Conservation (phyloP, 257 asterid species). For the Salvia splendens region DNA sequence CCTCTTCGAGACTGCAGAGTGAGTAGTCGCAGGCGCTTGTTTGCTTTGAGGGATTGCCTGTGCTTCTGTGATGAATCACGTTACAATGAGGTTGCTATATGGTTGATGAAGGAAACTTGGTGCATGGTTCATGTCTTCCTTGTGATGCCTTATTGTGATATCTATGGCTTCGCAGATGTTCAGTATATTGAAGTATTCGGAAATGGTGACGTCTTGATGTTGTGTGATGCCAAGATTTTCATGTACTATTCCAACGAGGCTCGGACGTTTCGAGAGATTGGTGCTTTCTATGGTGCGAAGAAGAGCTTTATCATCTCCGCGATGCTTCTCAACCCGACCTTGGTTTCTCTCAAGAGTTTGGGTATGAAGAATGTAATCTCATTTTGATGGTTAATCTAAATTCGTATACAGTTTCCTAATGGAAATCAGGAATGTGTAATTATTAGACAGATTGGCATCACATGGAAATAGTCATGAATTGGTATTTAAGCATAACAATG, state of each 20-base stretch:
- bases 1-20: not conserved
- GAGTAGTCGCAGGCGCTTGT: constrained; percentile 11
- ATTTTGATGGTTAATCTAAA: no score
- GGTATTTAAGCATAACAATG: no score
- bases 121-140: no score
- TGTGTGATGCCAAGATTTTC: constrained; percentile 3
- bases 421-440: no score
- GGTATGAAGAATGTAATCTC: no score
- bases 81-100: not conserved
- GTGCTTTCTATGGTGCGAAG: not conserved
- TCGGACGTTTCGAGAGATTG: constrained; percentile 2
- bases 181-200: not conserved
- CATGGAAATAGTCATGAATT: no score
- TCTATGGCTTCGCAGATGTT: not conserved
- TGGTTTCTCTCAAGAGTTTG: no score
- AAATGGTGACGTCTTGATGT: constrained; percentile 8
- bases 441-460: no score
- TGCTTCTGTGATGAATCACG: not conserved
- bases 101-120: constrained; percentile 14
- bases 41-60: constrained; percentile 22
- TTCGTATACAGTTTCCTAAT: no score
- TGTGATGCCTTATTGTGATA: no score
- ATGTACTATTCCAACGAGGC: constrained; percentile 25
- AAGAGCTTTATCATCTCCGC: no score
- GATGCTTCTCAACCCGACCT: no score